phyloP scores from a whole-genome alignment of 306 rosid species.

The Begonia fuchsioides region DNA sequence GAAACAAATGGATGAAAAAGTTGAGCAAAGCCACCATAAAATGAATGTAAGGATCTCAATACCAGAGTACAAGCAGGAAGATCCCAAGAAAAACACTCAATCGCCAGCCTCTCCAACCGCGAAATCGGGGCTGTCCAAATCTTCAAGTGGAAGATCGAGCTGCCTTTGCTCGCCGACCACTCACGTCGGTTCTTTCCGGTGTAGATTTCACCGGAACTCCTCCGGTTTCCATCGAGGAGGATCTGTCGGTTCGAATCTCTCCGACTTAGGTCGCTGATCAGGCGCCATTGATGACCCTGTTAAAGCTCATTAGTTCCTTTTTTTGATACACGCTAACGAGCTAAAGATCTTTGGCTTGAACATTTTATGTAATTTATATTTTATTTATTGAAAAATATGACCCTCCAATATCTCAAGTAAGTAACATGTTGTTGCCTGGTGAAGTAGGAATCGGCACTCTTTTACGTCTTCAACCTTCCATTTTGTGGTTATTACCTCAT shows the following conservation, averaged over 20 bases:
- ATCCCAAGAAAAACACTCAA: conserved; percentile 22
- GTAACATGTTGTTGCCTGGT: too few species aligned
- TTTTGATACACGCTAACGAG: neutral
- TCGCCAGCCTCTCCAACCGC: conserved; percentile 29
- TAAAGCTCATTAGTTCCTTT: conserved; percentile 1
- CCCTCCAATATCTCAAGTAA: conserved; percentile 96
- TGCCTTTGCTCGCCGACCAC: conserved; percentile 89
- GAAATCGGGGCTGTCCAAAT: neutral
- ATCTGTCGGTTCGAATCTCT: conserved; percentile 48
- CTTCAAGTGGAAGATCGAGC: too few species aligned
- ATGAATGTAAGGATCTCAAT: conserved; percentile 6
- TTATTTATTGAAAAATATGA: conserved; percentile 63
- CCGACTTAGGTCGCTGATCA: conserved; percentile 16
- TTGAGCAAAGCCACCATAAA: conserved; percentile 18
- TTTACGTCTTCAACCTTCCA: too few species aligned
- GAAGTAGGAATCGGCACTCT: too few species aligned
- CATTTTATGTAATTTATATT: neutral
- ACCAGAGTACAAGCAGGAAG: conserved; percentile 15
- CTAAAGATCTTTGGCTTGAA: too few species aligned
- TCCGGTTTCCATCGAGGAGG: conserved; percentile 18
- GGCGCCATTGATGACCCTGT: conserved; percentile 13
- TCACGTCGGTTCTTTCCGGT: conserved; percentile 70
- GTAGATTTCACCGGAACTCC: conserved; percentile 37
- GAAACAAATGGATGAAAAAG: conserved; percentile 20
- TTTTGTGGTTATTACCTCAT: too few species aligned